Evolutionary conservation across 805 yeast species (phyloP), one percentile per base, ranked within the genome.

Genomic region (Saccharomycopsis olivae): DNA sequence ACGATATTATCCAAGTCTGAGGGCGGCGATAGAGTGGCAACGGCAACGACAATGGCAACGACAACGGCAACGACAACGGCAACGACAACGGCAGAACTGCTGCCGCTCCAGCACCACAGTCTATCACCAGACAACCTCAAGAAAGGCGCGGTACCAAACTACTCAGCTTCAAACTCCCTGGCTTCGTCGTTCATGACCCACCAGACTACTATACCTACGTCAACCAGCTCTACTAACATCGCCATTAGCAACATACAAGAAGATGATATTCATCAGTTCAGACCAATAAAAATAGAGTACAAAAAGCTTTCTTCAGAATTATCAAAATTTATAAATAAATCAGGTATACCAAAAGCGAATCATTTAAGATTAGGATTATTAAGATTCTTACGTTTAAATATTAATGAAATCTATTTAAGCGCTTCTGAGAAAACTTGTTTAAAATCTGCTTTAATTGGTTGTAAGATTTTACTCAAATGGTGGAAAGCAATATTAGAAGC

Each of bases 401-500:
- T 33, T 15, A 47, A 46, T 33, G 37, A 40, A 2, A 35, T 37
- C 17, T 42, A 33, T 28, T 13, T 5, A 10, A 14, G 21, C 18
- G 18, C 15, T 10, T 40, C 41, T 8, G 29, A 29, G 18, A 23
- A 14, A 6, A 29, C 35, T 16, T 40, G 36, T 13, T 29, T 21
- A 8, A 40, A 40, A 33, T 18, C 40, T 21, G 43, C 42, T 3
- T 16, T 29, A 11, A 28, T n/a, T 3, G 49, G 47, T 18, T 24
- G 44, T 23, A 40, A 37, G 14, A 32, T 40, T 3, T 33, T 72
- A 14, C 48, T 66, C 8, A 62, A 60, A 48, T 74, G 79, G 79
- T 73, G 79, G 79, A 49, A 57, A n/a, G 58, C 66, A n/a, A 52
- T 73, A 13, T 49, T 73, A 14, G 40, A 44, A 5, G 47, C 57